Evolutionary conservation across 2,329 filamentous ascomycete genomes (phyloP).

Genomic region (Colletotrichum phormii): DNA sequence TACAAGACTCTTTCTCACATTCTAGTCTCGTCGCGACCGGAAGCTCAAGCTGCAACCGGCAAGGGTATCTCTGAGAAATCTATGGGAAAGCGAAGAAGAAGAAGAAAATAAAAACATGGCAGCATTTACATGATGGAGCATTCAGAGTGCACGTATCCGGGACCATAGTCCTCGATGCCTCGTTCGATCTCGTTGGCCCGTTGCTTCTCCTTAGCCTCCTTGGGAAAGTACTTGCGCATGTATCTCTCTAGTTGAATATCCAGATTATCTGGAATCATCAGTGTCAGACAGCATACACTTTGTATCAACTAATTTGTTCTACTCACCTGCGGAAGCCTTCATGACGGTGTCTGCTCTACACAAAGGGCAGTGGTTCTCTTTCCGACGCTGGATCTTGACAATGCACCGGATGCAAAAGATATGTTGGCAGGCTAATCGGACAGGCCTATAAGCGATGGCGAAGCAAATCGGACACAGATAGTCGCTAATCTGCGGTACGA

Average conservation of each 20-base stretch:
- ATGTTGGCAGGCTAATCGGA: slow-evolving; percentile 80
- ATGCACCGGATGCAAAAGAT: slow-evolving; percentile 88
- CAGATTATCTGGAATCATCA: slow-evolving; percentile 66
- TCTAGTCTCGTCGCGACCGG: background rate
- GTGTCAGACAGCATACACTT: background rate
- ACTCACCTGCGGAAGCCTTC: slow-evolving; percentile 73
- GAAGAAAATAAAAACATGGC: background rate
- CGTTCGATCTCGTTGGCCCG: slow-evolving; percentile 79
- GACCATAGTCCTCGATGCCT: slow-evolving; percentile 79
- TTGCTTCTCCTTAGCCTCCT: slow-evolving; percentile 75
- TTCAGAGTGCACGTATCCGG: slow-evolving; percentile 68
- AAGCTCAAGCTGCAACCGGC: background rate
- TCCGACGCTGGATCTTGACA: slow-evolving; percentile 80
- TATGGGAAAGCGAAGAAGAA: slow-evolving; percentile 6
- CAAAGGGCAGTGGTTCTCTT: slow-evolving; percentile 77
- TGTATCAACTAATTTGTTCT: no score
- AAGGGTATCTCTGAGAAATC: slow-evolving; percentile 32
- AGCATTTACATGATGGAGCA: slow-evolving; percentile 70
- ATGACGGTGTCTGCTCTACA: slow-evolving; percentile 80
- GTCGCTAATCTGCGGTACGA: slow-evolving; percentile 86
- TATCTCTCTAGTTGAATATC: slow-evolving; percentile 77
- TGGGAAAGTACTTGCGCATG: slow-evolving; percentile 80
- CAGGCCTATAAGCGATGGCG: slow-evolving; percentile 82
- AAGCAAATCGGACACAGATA: slow-evolving; percentile 86
- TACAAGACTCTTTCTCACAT: background rate